Evolutionary conservation across 1,284 basidiomycete genomes (phyloP).

Genomic region (Trichosporon sp.): DNA sequence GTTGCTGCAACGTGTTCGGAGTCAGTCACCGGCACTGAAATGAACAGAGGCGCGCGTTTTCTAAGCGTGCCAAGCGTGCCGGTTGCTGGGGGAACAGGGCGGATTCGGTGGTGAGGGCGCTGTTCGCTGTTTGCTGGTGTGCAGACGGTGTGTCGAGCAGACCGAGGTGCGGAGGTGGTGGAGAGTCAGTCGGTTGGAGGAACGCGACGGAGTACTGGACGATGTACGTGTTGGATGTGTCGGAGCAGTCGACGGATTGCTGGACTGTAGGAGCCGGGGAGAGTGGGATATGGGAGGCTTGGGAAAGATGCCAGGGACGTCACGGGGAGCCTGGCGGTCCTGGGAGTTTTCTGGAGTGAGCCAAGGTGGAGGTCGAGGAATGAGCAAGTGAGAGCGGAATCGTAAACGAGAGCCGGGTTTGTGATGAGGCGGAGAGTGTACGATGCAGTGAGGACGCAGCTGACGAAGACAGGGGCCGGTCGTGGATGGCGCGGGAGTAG

Average conservation of each 20-base stretch:
- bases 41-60: slow-evolving; percentile 6
- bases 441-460: background rate
- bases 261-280: background rate
- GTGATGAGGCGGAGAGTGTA: background rate
- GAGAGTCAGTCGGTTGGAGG: background rate
- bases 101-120: background rate
- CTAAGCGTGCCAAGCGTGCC: slow-evolving; percentile 3
- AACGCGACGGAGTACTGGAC: background rate
- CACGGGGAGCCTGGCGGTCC: background rate
- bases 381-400: background rate
- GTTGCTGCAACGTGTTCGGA: slow-evolving; percentile 4
- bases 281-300: background rate
- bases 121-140: background rate
- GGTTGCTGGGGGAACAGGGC: background rate
- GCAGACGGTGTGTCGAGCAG: background rate
- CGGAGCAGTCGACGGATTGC: background rate
- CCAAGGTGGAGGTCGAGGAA: background rate
- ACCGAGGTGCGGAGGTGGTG: background rate
- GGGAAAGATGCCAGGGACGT: slow-evolving; percentile 6
- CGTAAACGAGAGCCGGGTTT: background rate
- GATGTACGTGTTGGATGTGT: background rate
- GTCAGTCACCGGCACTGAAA: slow-evolving; percentile 6
- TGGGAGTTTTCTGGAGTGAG: slow-evolving; percentile 2
- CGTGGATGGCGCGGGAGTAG: background rate
- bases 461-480: background rate